Percentiles rank a stretch among this genome's conserved stretches.
These are phyloP conservation scores for Juncus effusus DNA, from an alignment of 176 grass and related monocot species.

Conservation along the genomic window DNA sequence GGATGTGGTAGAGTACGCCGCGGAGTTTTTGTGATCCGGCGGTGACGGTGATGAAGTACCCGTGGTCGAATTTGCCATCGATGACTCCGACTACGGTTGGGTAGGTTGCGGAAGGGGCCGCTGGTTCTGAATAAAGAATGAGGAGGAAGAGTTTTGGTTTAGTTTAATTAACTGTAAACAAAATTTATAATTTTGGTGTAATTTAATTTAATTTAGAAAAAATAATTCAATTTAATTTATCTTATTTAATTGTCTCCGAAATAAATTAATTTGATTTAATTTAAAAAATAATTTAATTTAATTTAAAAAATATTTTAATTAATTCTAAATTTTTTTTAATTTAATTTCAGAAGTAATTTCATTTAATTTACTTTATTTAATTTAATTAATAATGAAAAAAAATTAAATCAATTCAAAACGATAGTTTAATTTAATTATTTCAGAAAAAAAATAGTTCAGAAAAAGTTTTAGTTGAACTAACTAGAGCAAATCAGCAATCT, in stretches of 20 bases:
- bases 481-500: not conserved
- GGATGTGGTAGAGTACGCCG: constrained; percentile 76
- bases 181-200: not conserved
- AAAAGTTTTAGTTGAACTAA: constrained; percentile 12
- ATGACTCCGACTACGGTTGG: constrained; percentile 58
- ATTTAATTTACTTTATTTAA: no score
- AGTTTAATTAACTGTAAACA: no score
- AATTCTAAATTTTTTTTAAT: no score
- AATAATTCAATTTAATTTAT: no score
- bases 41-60: constrained; percentile 78
- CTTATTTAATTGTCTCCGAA: no score
- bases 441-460: not conserved
- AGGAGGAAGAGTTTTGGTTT: constrained; percentile 1
- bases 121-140: constrained; percentile 27
- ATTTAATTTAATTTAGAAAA: not conserved
- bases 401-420: no score
- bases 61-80: constrained; percentile 89
- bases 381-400: no score
- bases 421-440: no score
- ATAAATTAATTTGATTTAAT: no score
- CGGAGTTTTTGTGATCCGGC: constrained; percentile 63
- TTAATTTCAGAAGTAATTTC: no score
- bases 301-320: no score
- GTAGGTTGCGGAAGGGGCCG: constrained; percentile 22
- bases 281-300: no score